These are phyloP conservation scores for Aureobasidium namibiae DNA, from an alignment of 2,329 filamentous ascomycete species.

Conservation along the genomic window DNA sequence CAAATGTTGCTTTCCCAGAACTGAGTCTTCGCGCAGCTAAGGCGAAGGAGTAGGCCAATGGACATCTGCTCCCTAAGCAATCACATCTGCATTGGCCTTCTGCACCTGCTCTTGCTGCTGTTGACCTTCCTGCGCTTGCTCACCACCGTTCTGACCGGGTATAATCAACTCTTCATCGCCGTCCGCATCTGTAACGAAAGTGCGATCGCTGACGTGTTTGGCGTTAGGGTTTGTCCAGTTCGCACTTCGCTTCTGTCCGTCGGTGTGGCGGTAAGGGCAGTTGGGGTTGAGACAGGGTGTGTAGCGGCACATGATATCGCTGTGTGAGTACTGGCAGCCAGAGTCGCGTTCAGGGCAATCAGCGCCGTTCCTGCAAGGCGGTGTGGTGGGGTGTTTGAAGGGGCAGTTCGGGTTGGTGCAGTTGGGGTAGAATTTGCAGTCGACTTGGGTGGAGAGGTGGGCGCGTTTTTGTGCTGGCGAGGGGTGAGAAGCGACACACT, in stretches of 20 bases:
- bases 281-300: constrained; percentile 83
- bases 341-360: constrained; percentile 54
- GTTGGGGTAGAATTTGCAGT: constrained; percentile 88
- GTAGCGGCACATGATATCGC: constrained; percentile 78
- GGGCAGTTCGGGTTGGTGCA: constrained; percentile 80
- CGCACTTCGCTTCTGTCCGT: constrained; percentile 69
- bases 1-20: background rate
- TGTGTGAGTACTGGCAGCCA: constrained; percentile 85
- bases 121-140: background rate
- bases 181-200: constrained; percentile 16
- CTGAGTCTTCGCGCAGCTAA: background rate
- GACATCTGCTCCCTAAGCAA: constrained; percentile 15
- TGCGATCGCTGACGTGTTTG: constrained; percentile 41
- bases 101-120: background rate
- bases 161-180: constrained; percentile 27
- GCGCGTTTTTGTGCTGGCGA: constrained; percentile 68
- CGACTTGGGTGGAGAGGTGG: constrained; percentile 65
- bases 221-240: constrained; percentile 55
- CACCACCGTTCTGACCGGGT: constrained; percentile 19
- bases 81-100: constrained; percentile 12
- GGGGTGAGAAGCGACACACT: constrained; percentile 86
- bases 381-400: constrained; percentile 82
- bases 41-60: constrained; percentile 1
- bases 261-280: constrained; percentile 83
- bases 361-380: constrained; percentile 81